These are phyloP conservation scores for Thalassiosira pacifica DNA, from an alignment of 352 stramenopile species.

Conservation along the genomic window DNA sequence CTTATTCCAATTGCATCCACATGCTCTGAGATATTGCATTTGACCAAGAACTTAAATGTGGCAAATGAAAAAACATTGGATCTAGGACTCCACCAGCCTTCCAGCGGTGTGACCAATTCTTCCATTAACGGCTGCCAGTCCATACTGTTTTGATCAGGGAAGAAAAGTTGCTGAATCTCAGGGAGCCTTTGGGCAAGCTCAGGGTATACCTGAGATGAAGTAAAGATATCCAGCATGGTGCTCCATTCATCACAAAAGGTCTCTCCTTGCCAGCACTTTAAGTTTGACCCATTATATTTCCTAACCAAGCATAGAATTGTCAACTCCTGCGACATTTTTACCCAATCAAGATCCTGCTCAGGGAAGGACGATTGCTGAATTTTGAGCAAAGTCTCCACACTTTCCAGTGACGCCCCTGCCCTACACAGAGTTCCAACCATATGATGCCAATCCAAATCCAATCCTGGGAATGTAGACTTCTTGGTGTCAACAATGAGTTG, in stretches of 20 bases:
- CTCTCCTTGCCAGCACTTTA: too few species aligned
- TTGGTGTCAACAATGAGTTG: not conserved
- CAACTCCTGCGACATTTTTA: not conserved
- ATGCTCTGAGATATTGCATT: not conserved
- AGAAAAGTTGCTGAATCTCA: not conserved
- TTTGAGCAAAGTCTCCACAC: not conserved
- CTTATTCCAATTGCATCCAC: not conserved
- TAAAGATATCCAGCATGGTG: too few species aligned
- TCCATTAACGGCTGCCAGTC: not conserved
- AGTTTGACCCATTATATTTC: not conserved
- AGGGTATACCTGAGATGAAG: too few species aligned
- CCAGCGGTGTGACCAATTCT: constrained; percentile 12
- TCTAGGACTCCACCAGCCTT: not conserved
- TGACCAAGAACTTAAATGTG: constrained; percentile 19
- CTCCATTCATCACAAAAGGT: too few species aligned
- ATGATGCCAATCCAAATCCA: not conserved
- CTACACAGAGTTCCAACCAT: not conserved
- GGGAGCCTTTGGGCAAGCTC: not conserved
- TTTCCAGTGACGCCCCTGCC: not conserved
- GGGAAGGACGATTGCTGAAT: not conserved
- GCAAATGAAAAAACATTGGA: not conserved
- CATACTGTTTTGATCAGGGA: not conserved
- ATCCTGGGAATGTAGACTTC: not conserved
- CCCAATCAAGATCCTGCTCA: not conserved
- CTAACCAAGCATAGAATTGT: constrained; percentile 6